Base-by-base conservation (phyloP, 495 filamentous ascomycete genomes). In the Trichoderma erinaceum region DNA sequence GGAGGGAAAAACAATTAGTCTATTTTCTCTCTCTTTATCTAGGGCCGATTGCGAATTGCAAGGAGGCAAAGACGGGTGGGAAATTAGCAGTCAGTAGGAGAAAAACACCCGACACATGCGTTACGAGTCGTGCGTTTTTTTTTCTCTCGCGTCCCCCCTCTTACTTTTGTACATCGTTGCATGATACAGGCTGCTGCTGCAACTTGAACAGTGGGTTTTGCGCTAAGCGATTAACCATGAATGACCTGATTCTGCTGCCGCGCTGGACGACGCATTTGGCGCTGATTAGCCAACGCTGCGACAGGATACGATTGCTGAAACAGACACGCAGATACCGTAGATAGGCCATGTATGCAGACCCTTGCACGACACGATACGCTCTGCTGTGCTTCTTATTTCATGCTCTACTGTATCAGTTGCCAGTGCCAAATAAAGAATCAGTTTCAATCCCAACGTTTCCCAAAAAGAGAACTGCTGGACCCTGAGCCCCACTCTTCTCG, bases 221-320 rank as follows among this genome's bases (percentile, higher is more conserved):
- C 8, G 48, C 18, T 52, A n/a, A 13, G 13, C 44, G 16, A 16
- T 15, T 3, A 48, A 52, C 16, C 35, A 38, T 29, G 29, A 29
- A n/a, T 50, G 46, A 50, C 18, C 48, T 52, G 48, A 52, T 52
- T 52, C 48, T 52, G 48, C 18, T 52, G 48, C 48, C 48, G 48
- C 21, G 48, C 8, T 52, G 8, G 48, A n/a, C 35, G 48, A n/a
- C 35, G 35, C 35, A 38, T 38, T 10, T 5, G 35, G 35, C 8
- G 35, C 35, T 7, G 35, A 38, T 38, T 38, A 38, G 8, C 35
- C 35, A 38, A 10, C 35, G 7, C 35, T 5, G 35, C 5, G 7
- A 5, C 35, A 38, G 35, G 35, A 38, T 38, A 7, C 0, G 35
- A 38, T 38, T 38, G 35, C 7, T 7, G 8, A 38, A 10, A 38